Conservation (phyloP, 176 grass and related monocot genomes). For the Dactylis glomerata region DNA sequence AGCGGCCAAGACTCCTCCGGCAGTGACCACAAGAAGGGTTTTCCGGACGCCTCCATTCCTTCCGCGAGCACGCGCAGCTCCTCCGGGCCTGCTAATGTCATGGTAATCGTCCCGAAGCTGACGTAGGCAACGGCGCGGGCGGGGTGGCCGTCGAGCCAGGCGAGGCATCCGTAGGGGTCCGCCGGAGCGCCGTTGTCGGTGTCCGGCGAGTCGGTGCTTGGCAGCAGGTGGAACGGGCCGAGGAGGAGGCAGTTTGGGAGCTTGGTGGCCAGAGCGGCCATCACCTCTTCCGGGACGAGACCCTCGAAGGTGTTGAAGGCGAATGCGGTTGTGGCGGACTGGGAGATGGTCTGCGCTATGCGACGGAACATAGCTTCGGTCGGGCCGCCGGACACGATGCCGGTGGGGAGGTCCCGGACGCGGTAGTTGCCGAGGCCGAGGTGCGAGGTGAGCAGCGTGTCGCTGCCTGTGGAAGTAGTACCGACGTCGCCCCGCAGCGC, state of each 20-base stretch:
- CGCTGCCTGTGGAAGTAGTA: background rate
- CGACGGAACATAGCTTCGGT: background rate
- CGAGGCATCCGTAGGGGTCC: slow-evolving; percentile 40
- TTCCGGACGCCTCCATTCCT: slow-evolving; percentile 24
- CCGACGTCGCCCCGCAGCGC: background rate
- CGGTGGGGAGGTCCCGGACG: slow-evolving; percentile 41
- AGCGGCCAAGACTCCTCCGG: background rate
- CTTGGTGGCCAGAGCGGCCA: background rate
- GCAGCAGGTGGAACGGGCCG: no score
- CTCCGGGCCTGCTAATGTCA: background rate
- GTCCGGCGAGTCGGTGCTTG: no score
- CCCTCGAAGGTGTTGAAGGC: slow-evolving; percentile 39
- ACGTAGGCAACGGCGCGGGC: slow-evolving; percentile 34
- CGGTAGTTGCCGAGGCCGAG: slow-evolving; percentile 17
- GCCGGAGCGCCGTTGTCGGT: background rate
- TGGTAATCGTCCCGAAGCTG: slow-evolving; percentile 36
- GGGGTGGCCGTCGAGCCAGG: slow-evolving; percentile 35
- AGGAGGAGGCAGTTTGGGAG: slow-evolving; percentile 16
- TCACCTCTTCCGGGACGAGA: background rate
- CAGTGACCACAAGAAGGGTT: background rate
- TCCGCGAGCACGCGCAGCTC: slow-evolving; percentile 36
- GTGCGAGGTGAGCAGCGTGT: background rate
- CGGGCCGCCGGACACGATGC: slow-evolving; percentile 11
- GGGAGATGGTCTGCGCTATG: slow-evolving; percentile 4
- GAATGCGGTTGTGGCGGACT: background rate